Base-by-base conservation (phyloP, 2,329 filamentous ascomycete genomes). In the Calcarisporium arbuscula region DNA sequence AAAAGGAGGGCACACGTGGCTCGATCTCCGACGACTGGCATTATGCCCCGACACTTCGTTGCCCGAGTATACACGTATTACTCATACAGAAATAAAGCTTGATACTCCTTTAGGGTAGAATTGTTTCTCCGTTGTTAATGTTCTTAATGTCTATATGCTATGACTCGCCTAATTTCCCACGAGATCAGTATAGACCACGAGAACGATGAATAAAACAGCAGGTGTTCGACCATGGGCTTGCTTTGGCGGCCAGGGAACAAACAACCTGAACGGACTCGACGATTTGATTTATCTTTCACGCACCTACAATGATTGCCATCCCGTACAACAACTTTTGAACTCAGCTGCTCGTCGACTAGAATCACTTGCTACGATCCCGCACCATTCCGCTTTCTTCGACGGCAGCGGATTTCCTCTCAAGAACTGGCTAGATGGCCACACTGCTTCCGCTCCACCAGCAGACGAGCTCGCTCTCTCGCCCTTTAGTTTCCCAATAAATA, bases 241-340 rank as follows among this genome's bases (percentile, higher is more conserved):
- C 42, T 95, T 96, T 48, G 92, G 92, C 40, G 92, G 92, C 6
- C 92, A 98, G 61, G 92, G 92, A n/a, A n/a, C n/a, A 50, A 98
- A 98, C 62, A 96, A 96, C 45, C 90, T 98, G 64, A 92, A 98
- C 65, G 98, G 98, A 65, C 98, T 98, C 53, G 90, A 98, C 49
- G 92, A 98, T 67, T 76, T 98, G 42, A 81, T 92, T 37, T 84
- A 94, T 59, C 77, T 96, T 38, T 90, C 90, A 67, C 80, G 72
- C 51, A 95, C 89, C 40, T 98, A 98, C 85, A 9, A 84, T 84
- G 18, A 94, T 98, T 48, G 79, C 95, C 5, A 83, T 86, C 48
- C 86, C 94, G 46, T 79, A 96, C 45, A 75, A 98, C 53, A 73
- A 74, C 19, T 75, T 80, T 17, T 82, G 88, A 7, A 89, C 92